Evolutionary conservation across 768 basidiomycete species (phyloP).

Genomic region (Lactarius hengduanensis): DNA sequence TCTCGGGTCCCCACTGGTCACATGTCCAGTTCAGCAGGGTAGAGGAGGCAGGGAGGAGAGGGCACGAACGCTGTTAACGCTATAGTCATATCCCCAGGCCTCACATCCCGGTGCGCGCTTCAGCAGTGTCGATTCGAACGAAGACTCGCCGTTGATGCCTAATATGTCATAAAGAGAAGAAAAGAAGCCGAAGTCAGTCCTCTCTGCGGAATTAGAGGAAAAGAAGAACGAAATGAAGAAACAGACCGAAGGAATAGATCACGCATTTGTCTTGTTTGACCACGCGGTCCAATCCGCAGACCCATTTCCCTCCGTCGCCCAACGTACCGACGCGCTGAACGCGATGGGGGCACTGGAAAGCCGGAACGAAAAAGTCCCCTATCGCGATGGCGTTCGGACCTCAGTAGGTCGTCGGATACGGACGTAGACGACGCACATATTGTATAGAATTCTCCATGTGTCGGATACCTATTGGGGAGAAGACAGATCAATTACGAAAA

Average conservation of each 20-base stretch:
- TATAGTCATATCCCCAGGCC: constrained; percentile 44
- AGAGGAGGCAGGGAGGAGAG: too few species aligned
- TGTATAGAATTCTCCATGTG: constrained; percentile 1
- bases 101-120: constrained; percentile 41
- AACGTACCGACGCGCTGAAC: constrained; percentile 35
- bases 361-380: constrained; percentile 52
- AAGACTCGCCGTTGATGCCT: too few species aligned
- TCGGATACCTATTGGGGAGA: constrained; percentile 9
- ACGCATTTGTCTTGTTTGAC: too few species aligned
- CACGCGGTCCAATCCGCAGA: too few species aligned
- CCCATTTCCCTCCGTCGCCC: too few species aligned
- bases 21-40: not conserved
- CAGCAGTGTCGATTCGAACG: constrained; percentile 36
- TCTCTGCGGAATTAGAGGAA: too few species aligned
- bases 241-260: too few species aligned
- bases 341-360: constrained; percentile 47
- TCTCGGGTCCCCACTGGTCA: constrained; percentile 43
- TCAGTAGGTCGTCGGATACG: not conserved
- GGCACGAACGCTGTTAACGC: constrained; percentile 36
- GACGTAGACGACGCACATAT: not conserved
- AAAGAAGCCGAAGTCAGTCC: too few species aligned
- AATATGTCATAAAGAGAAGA: too few species aligned
- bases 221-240: too few species aligned
- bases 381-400: not conserved
- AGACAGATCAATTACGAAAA: not conserved